These are phyloP conservation scores for Xylaria castorea DNA, from an alignment of 495 filamentous ascomycete species.

Conservation along the genomic window DNA sequence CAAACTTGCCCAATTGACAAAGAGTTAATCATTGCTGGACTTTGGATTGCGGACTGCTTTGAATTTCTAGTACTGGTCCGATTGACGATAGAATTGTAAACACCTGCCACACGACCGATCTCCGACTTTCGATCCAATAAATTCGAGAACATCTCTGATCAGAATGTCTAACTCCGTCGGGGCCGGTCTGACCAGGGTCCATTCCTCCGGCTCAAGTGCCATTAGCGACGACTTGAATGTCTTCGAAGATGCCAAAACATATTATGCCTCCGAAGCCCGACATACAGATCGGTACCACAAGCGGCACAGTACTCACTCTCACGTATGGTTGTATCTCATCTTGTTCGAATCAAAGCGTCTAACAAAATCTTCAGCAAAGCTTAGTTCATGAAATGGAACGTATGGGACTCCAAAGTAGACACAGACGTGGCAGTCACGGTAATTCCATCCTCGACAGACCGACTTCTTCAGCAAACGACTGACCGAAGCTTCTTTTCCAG, in stretches of 20 bases:
- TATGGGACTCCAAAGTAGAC: constrained; percentile 50
- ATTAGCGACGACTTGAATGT: constrained; percentile 46
- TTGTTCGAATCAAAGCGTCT: constrained; percentile 27
- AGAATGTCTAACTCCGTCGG: constrained; percentile 13
- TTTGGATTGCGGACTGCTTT: not conserved
- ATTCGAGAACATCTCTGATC: not conserved
- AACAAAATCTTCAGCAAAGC: constrained; percentile 45
- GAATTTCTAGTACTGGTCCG: not conserved
- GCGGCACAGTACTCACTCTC: constrained; percentile 55
- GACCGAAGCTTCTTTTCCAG: constrained; percentile 30
- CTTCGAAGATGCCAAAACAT: constrained; percentile 57
- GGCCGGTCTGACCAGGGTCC: constrained; percentile 24
- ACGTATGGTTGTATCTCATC: constrained; percentile 40
- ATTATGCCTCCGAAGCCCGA: constrained; percentile 56
- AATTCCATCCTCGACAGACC: not conserved
- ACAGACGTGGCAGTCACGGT: constrained; percentile 59
- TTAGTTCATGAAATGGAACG: constrained; percentile 53
- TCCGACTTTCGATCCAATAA: not conserved
- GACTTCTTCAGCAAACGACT: not conserved
- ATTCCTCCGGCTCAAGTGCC: constrained; percentile 16
- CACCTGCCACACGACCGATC: not conserved
- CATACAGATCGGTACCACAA: constrained; percentile 50
- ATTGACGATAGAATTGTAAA: not conserved
- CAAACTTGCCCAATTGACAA: not conserved
- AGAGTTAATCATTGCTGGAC: not conserved